Base-by-base conservation (phyloP, 306 rosid genomes). In the Quercus alba region DNA sequence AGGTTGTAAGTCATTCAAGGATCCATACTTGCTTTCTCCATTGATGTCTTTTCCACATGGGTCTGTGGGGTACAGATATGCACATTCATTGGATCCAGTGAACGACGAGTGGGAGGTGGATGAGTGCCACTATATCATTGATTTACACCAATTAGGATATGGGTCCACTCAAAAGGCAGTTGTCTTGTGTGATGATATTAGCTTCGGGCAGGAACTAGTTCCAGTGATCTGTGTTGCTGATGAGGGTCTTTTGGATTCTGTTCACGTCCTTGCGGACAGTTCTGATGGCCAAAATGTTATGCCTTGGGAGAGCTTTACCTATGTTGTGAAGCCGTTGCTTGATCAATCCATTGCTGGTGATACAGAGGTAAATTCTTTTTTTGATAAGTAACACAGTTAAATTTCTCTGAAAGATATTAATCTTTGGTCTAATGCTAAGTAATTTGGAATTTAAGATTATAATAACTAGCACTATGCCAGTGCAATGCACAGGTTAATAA, bases 261-360 rank as follows among this genome's bases (percentile, higher is more conserved):
- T 81, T 85, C 83, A 84, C 77, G 54, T 61, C 75, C 78, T 78
- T 26, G 25, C 19, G 21, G 79, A 79, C 52, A 74, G 86, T 76
- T 80, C 86, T 41, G 80, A 84, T 78, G 82, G 81, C 52, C 85
- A 89, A 84, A 84, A 82, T 83, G 70, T 28, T 54, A 79, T 51
- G 86, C 94, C 97, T 73, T 93, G 99, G 99, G 88, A 87, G 88
- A 85, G 85, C 84, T 96, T 96, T 82, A 85, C 88, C 73, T 96
- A 96, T 74, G 80, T 88, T 75, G 81, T 78, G 3, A 91, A 90
- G 89, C 92, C 99, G 12, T 55, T 87, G 78, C 90, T 93, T 81
- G 93, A 90, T 81, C 90, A 89, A 78, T 88, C 94, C 74, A 81
- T 79, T 33, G 49, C 79, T 81, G 90, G 86, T 87, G 90, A 89